These are phyloP conservation scores for Botryosphaeria dothidea DNA, from an alignment of 2,329 filamentous ascomycete genomes.

Conservation along the genomic window DNA sequence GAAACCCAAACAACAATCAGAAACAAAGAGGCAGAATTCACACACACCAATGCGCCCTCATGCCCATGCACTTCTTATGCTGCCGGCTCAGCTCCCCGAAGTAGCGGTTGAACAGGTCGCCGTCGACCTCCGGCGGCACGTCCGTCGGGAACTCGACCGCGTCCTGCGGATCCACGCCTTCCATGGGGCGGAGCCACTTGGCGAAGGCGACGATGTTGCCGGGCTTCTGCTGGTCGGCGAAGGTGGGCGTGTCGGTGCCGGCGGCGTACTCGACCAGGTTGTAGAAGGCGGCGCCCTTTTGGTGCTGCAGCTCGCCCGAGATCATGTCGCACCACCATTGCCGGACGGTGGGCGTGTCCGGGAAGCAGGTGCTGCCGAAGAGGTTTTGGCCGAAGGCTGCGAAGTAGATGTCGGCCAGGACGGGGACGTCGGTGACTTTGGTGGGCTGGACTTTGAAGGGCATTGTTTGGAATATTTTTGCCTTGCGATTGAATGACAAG, in stretches of 20 bases:
- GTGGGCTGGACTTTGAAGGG: constrained; percentile 23
- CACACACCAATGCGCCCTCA: constrained; percentile 4
- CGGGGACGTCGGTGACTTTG: constrained; percentile 44
- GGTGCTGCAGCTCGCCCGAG: neutral
- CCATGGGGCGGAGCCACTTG: constrained; percentile 7
- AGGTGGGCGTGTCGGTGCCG: constrained; percentile 1
- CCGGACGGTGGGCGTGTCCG: constrained; percentile 47
- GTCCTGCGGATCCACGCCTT: neutral
- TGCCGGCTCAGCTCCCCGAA: neutral
- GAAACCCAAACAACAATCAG: too few species aligned
- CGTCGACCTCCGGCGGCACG: neutral
- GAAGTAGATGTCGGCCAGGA: constrained; percentile 35
- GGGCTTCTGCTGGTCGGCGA: neutral
- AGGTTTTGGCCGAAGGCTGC: constrained; percentile 43
- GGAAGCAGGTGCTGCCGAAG: constrained; percentile 81
- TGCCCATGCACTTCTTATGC: neutral
- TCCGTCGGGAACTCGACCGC: neutral
- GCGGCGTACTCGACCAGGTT: constrained; percentile 2
- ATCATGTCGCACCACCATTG: neutral
- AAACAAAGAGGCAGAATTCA: too few species aligned
- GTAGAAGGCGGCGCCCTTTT: constrained; percentile 2
- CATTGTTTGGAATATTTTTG: neutral
- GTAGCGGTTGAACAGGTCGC: neutral
- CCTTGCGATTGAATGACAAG: too few species aligned
- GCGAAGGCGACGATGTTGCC: neutral